Evolutionary conservation across 805 yeast genomes (phyloP), one percentile per base, ranked within the genome.

Genomic region (Maudiozyma serrabonitensis): DNA sequence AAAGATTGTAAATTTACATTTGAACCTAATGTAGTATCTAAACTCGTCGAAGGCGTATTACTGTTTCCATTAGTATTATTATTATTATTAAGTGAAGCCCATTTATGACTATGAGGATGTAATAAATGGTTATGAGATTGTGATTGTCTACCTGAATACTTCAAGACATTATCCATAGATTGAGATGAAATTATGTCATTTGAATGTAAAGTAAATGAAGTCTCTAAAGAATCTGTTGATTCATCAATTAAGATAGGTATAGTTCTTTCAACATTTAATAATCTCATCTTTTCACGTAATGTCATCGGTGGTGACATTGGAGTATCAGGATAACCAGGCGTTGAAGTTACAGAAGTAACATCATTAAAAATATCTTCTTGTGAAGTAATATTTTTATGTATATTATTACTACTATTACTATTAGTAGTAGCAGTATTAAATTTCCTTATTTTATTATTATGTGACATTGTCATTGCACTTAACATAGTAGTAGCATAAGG

Each of bases 231-330:
- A 19, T 46, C 39, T 21, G 46, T 25, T 13, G 47, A 46, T 35
- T 43, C 31, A 13, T 38, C 19, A 12, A 31, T 21, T 4, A 13
- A n/a, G 13, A 19, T 19, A 5, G 44, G 42, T 3, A 45, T 18
- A 25, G 16, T 18, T 46, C 44, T 53, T 26, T 69, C 72, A 25
- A 62, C 61, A 50, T 66, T 70, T 56, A 75, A 58, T 48, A 75
- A 51, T 19, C 63, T 60, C 55, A 75, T 71, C 55, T 75, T 75
- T 52, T 75, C 79, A 31, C 62, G 63, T 38, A 75, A 56, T 2
- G 78, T 69, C 51, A 75, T 67, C 9, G 73, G 76, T 5, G 76
- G 75, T 5, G 59, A 59, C 28, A 56, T 51, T 15, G 69, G 65
- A 18, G 50, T 50, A 44, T 59, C 61, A n/a, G 59, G 58, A 46